Evolutionary conservation across 2,329 filamentous ascomycete species (phyloP).

Genomic region (Drechslerella dactyloides): DNA sequence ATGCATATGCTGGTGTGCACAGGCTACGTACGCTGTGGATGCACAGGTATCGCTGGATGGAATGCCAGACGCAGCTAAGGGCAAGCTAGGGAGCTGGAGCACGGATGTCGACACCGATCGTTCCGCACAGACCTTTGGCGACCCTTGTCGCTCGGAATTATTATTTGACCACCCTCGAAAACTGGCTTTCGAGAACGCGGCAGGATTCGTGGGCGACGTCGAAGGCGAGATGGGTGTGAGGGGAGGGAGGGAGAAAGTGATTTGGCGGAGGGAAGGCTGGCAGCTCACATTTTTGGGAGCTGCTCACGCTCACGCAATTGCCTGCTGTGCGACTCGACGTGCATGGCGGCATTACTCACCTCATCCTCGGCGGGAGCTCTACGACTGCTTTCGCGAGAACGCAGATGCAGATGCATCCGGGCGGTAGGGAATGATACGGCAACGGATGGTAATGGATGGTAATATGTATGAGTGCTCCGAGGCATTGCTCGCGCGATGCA

Average conservation of each 20-base stretch:
- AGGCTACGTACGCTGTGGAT: neutral
- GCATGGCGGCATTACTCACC: neutral
- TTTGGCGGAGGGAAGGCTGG: too few species aligned
- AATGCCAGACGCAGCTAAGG: neutral
- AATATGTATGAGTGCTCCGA: constrained; percentile 3
- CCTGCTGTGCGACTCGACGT: neutral
- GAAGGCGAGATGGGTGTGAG: neutral
- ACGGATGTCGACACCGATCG: constrained; percentile 8
- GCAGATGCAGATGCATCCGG: too few species aligned
- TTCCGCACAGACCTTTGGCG: constrained; percentile 42
- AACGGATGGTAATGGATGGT: too few species aligned
- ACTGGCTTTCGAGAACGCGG: constrained; percentile 13
- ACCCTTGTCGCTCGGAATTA: constrained; percentile 50
- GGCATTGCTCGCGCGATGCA: constrained; percentile 44
- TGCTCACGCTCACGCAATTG: constrained; percentile 1
- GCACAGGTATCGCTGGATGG: neutral
- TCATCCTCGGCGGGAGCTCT: neutral
- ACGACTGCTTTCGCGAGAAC: too few species aligned
- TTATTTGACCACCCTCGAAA: constrained; percentile 48
- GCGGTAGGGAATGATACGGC: neutral
- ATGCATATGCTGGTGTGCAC: neutral
- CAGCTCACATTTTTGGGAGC: neutral
- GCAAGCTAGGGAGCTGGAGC: neutral
- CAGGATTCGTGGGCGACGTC: constrained; percentile 4
- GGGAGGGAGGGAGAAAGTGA: neutral